phyloP scores from a whole-genome alignment of 768 basidiomycete genomes.

The Naganishia vaughanmartiniae region DNA sequence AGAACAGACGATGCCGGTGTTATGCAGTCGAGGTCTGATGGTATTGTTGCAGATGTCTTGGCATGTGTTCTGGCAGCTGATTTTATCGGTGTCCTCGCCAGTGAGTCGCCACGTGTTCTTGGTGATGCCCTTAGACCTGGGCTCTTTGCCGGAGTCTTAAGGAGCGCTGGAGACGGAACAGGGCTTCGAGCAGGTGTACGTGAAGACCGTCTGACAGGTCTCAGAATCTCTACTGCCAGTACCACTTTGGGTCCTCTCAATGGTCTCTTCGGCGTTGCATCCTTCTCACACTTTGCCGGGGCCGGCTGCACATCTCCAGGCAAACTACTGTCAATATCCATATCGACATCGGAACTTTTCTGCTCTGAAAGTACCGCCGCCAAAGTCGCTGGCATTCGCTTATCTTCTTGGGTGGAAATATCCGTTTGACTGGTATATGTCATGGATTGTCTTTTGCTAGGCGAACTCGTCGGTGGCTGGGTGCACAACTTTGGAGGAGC shows the following conservation, averaged over 20 bases:
- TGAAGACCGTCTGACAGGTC: neutral
- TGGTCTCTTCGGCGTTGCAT: neutral
- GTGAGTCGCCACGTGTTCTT: neutral
- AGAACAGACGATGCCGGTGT: conserved; percentile 4
- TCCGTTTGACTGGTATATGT: conserved; percentile 2
- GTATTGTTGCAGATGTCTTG: neutral
- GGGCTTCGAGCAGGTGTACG: neutral
- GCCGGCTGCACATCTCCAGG: neutral
- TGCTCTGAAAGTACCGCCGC: neutral
- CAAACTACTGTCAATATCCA: neutral
- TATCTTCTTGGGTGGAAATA: neutral
- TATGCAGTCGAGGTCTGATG: neutral
- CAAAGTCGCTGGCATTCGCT: neutral
- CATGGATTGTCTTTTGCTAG: neutral
- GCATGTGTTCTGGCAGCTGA: neutral
- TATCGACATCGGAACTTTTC: conserved; percentile 7
- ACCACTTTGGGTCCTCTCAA: neutral
- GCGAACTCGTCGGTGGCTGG: neutral
- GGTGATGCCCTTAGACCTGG: neutral
- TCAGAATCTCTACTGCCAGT: conserved; percentile 1
- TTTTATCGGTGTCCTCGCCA: neutral
- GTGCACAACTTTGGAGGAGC: neutral
- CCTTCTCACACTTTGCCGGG: neutral
- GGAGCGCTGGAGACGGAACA: neutral
- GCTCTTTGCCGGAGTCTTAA: neutral